phyloP scores from a whole-genome alignment of 192 early-diverging fungal genomes.

The Linnemannia exigua region DNA sequence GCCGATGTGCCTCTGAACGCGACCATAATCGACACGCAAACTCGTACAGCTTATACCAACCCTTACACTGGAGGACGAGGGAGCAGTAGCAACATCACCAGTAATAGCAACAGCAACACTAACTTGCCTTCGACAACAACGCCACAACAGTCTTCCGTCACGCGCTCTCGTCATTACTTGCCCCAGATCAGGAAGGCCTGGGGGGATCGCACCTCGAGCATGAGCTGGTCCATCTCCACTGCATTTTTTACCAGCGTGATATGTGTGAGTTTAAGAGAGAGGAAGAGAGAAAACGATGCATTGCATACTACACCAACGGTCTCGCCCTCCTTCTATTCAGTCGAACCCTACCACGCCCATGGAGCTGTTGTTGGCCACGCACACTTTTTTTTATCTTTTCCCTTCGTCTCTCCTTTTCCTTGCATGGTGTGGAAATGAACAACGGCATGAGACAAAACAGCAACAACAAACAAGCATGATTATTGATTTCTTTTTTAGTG shows the following conservation, averaged over 20 bases:
- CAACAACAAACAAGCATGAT: slow-evolving; percentile 8
- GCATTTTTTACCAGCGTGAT: slow-evolving; percentile 38
- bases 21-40: slow-evolving; percentile 4
- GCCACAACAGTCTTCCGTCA: slow-evolving; percentile 1
- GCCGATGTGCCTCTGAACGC: slow-evolving; percentile 31
- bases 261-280: slow-evolving; percentile 21
- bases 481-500: background rate
- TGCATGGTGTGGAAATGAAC: background rate
- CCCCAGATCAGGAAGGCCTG: slow-evolving; percentile 41
- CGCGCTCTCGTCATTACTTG: slow-evolving; percentile 10
- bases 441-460: background rate
- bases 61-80: slow-evolving; percentile 1
- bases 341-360: background rate
- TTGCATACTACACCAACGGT: background rate
- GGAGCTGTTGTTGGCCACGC: background rate
- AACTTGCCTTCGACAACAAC: background rate
- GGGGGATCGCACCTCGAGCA: slow-evolving; percentile 28
- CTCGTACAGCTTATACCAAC: background rate
- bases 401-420: background rate
- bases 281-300: background rate
- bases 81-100: background rate
- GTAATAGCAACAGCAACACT: background rate
- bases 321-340: background rate
- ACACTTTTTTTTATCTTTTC: background rate
- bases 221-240: slow-evolving; percentile 38